A percentile compares a stretch with the other conserved stretches of the same genome.
Conservation (phyloP, 1,284 basidiomycete species). For the Lentinula novae-zelandiae region DNA sequence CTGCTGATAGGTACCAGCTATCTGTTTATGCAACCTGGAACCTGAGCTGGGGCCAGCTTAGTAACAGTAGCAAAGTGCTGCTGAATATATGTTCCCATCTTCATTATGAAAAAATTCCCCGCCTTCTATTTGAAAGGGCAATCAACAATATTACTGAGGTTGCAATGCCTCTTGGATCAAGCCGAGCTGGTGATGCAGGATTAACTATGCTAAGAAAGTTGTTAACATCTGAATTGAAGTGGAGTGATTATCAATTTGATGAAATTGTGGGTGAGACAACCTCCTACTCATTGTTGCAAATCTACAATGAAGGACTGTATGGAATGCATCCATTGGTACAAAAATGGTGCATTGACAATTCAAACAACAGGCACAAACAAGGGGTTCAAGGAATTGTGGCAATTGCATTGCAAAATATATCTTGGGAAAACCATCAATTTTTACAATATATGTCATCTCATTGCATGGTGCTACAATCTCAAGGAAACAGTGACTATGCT, state of each 20-base stretch:
- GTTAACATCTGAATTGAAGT: not conserved
- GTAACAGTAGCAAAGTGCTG: not conserved
- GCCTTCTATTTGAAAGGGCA: not conserved
- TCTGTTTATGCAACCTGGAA: slow-evolving; percentile 5
- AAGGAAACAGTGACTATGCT: not conserved
- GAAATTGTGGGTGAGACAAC: not conserved
- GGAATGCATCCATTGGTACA: slow-evolving; percentile 4
- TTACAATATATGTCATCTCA: not conserved
- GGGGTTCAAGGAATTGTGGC: not conserved
- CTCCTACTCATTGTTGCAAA: not conserved
- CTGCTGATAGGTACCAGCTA: not conserved
- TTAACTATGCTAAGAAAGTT: not conserved
- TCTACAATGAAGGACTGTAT: not conserved
- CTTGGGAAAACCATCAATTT: not conserved
- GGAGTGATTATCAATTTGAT: not conserved
- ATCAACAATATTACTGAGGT: not conserved
- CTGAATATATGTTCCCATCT: not conserved
- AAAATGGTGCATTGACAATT: not conserved
- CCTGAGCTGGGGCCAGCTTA: not conserved
- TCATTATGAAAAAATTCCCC: not conserved
- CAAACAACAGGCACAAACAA: not conserved
- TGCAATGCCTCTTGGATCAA: not conserved
- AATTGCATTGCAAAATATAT: not conserved
- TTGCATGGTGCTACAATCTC: not conserved
- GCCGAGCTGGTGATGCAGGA: not conserved